Evolutionary conservation across 768 basidiomycete species (phyloP).

Genomic region (Russula brevipes): DNA sequence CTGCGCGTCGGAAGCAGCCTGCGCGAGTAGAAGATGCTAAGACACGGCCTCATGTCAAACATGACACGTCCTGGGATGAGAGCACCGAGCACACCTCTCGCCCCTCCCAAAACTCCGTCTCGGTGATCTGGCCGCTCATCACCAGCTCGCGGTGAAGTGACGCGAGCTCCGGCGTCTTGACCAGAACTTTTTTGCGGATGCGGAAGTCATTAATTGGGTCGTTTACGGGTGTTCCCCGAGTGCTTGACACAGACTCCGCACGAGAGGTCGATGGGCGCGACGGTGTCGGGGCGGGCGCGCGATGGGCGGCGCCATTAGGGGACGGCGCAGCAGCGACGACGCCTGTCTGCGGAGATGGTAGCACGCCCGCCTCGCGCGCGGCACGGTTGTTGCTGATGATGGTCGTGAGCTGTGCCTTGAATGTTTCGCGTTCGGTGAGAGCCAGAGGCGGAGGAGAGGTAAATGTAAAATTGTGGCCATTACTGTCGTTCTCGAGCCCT

Average conservation of each 20-base stretch:
- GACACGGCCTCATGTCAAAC: slow-evolving; percentile 27
- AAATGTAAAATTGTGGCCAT: slow-evolving; percentile 80
- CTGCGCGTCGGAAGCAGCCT: slow-evolving; percentile 68
- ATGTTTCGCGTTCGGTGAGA: slow-evolving; percentile 67
- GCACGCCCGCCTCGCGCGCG: slow-evolving; percentile 16
- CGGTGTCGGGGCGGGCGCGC: slow-evolving; percentile 31
- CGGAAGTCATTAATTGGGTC: slow-evolving; percentile 66
- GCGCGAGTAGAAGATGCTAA: slow-evolving; percentile 71
- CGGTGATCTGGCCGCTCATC: slow-evolving; percentile 75
- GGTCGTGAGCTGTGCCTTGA: slow-evolving; percentile 72
- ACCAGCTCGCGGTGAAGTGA: slow-evolving; percentile 86
- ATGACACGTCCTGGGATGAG: slow-evolving; percentile 24
- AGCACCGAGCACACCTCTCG: slow-evolving; percentile 58
- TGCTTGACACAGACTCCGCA: slow-evolving; percentile 56
- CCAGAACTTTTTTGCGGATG: slow-evolving; percentile 71
- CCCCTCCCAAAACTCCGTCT: slow-evolving; percentile 96
- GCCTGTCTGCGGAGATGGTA: slow-evolving; percentile 20
- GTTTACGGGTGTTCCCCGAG: slow-evolving; percentile 49
- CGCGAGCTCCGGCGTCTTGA: slow-evolving; percentile 73
- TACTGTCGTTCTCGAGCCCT: slow-evolving; percentile 60
- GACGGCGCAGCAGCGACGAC: slow-evolving; percentile 29
- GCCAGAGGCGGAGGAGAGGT: slow-evolving; percentile 60
- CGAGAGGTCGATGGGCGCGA: slow-evolving; percentile 52
- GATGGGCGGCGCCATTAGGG: slow-evolving; percentile 23
- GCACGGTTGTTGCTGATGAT: slow-evolving; percentile 72